Evolutionary conservation across 768 basidiomycete genomes (phyloP), one percentile per base, ranked within the genome.

Genomic region (Strobilomyces echinocephalus): DNA sequence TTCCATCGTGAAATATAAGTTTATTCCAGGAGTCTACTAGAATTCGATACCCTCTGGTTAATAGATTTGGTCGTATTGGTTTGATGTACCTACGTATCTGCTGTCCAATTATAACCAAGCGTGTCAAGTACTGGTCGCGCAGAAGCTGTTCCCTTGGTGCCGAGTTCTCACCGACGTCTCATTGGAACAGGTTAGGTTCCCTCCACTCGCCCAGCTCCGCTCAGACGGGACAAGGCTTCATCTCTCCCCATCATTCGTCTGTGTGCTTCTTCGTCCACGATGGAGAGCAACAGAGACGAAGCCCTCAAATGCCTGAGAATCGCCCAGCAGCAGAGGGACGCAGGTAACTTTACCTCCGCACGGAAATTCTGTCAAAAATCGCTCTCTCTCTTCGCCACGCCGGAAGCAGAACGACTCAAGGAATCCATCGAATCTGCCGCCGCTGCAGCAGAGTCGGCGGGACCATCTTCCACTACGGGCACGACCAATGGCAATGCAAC

Each of bases 231-330:
- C 62, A 46, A 38, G 55, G 50, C 36, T 50, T 44, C 53, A 49
- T 52, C 46, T 16, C 53, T 28, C 39, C 57, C 30, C 49, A 49
- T 54, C 53, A 40, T 50, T 56, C 42, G 60, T 50, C 46, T 26
- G 49, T 34, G 38, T 33, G 11, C 44, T 34, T 18, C 49, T 20
- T 50, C 46, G 53, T 53, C 46, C 58, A 52, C 34, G 48, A 88
- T 90, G 88, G 88, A 89, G 70, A 85, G 86, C 71, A 95, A 95
- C 77, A 90, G 83, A 61, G 92, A 95, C 66, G 92, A 95, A 71
- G 92, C 92, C 34, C 69, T 87, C 53, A 84, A 87, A 62, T 91
- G 90, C 66, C 79, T 95, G 47, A 67, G 72, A 45, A 90, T 97
- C 58, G 87, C 94, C 3, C 82, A 84, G 64, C 81, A 81, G 63